These are phyloP conservation scores for Amaranthus hypochondriacus DNA, from an alignment of 148 eudicot species.

Conservation along the genomic window DNA sequence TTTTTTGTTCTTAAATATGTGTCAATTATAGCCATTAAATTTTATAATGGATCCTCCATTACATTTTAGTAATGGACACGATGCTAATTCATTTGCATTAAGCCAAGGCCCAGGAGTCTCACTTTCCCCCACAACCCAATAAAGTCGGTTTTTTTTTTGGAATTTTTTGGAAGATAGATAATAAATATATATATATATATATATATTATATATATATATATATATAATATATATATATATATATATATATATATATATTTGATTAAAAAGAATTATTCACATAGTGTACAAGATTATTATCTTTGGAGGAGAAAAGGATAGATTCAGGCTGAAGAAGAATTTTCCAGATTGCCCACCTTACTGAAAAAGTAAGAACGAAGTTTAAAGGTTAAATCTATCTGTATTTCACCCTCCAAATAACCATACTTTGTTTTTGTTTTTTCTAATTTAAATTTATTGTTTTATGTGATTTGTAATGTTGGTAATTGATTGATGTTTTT, in stretches of 20 bases:
- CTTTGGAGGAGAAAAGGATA: background rate
- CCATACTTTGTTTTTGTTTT: background rate
- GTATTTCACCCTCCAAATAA: background rate
- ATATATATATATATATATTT: background rate
- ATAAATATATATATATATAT: too few relatives aligned
- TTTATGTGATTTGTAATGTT: background rate
- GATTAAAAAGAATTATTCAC: background rate
- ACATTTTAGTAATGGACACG: too few relatives aligned
- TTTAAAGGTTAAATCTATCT: constrained; percentile 11
- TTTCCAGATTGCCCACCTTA: constrained; percentile 10
- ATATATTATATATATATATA: too few relatives aligned
- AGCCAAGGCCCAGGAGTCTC: too few relatives aligned
- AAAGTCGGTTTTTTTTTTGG: too few relatives aligned
- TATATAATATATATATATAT: too few relatives aligned
- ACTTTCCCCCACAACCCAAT: too few relatives aligned
- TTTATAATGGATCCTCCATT: too few relatives aligned
- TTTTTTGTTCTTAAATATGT: too few relatives aligned
- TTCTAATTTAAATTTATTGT: background rate
- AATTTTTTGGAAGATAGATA: background rate
- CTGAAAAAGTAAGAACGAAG: background rate
- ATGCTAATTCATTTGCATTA: too few relatives aligned
- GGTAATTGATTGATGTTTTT: background rate
- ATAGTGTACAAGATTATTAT: background rate
- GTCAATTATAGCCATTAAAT: too few relatives aligned
- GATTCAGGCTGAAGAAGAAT: constrained; percentile 7